phyloP scores from a whole-genome alignment of 768 basidiomycete genomes.

The Pleurotus salmoneostramineus region DNA sequence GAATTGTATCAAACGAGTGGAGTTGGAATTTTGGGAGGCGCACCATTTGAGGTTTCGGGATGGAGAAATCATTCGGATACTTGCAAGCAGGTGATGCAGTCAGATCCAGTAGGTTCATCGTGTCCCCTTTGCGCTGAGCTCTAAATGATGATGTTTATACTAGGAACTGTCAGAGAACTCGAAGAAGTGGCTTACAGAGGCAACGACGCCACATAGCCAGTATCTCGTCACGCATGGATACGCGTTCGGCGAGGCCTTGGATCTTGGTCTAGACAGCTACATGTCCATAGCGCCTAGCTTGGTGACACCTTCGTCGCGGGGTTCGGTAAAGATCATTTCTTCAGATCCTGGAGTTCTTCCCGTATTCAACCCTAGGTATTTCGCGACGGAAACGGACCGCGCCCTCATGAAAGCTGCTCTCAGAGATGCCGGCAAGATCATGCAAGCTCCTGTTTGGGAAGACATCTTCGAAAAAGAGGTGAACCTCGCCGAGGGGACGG shows the following conservation, averaged over 20 bases:
- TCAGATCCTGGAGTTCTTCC: background rate
- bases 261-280: background rate
- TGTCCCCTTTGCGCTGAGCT: background rate
- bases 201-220: background rate
- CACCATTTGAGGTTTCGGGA: background rate
- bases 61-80: conserved; percentile 1
- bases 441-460: background rate
- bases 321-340: background rate
- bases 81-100: background rate
- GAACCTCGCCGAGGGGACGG: background rate
- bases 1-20: background rate
- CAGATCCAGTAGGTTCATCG: background rate
- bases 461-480: background rate
- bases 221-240: background rate
- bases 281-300: background rate
- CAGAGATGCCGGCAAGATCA: background rate
- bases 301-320: background rate
- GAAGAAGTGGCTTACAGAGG: background rate
- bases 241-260: background rate
- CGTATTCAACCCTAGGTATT: background rate
- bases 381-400: background rate
- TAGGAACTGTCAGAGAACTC: background rate
- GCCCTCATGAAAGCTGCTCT: conserved; percentile 2
- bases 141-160: background rate
- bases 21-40: background rate